These are phyloP conservation scores for Tulasnella sp. DNA, from an alignment of 768 basidiomycete species.

Conservation along the genomic window DNA sequence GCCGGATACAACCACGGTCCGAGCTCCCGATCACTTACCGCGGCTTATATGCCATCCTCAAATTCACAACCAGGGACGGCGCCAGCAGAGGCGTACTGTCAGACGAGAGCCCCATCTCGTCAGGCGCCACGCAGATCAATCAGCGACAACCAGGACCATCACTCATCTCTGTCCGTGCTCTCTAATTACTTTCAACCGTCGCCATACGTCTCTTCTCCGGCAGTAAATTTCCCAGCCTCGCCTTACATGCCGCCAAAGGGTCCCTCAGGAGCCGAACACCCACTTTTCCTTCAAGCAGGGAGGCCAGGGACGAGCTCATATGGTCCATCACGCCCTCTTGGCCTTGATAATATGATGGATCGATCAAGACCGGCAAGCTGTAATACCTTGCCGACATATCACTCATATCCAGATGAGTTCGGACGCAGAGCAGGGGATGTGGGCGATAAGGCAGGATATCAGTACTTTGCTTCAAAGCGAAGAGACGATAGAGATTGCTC, in stretches of 20 bases:
- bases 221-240: not conserved
- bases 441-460: too few relatives aligned
- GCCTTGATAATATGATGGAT: not conserved
- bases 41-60: not conserved
- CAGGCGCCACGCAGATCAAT: too few relatives aligned
- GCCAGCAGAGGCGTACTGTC: too few relatives aligned
- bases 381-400: too few relatives aligned
- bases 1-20: not conserved
- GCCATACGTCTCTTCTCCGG: not conserved
- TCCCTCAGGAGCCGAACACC: not conserved
- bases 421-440: too few relatives aligned
- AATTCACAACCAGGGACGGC: too few relatives aligned
- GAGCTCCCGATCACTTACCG: not conserved
- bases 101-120: too few relatives aligned
- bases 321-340: not conserved
- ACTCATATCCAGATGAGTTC: too few relatives aligned
- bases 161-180: not conserved
- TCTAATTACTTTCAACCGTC: constrained; percentile 6
- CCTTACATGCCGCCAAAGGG: not conserved
- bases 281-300: not conserved
- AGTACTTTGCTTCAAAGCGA: too few relatives aligned
- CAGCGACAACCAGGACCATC: too few relatives aligned
- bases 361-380: not conserved
- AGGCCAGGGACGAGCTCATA: not conserved
- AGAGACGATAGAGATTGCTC: not conserved